A percentile compares a stretch with the other conserved stretches of the same genome.
These are phyloP conservation scores for Keqinozyma sinolaborantium DNA, from an alignment of 1,139 yeast species.

Conservation along the genomic window DNA sequence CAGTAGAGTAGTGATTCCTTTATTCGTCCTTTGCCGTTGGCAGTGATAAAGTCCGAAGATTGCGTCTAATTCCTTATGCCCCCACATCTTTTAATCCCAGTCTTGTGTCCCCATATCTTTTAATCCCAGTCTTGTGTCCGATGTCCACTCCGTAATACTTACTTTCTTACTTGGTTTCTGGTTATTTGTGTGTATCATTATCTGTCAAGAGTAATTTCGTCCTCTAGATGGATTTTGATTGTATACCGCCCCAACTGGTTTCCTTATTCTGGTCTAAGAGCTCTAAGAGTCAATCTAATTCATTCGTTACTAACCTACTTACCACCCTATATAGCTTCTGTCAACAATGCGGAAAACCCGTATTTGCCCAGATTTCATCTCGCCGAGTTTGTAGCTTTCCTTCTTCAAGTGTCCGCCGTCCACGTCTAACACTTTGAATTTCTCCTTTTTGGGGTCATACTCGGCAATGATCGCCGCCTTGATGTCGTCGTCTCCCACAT, in stretches of 20 bases:
- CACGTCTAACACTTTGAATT: constrained; percentile 70
- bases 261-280: constrained; percentile 11
- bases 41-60: too few relatives aligned
- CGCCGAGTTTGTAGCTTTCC: constrained; percentile 64
- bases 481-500: constrained; percentile 39
- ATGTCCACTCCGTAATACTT: not conserved
- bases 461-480: constrained; percentile 50
- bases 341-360: constrained; percentile 59
- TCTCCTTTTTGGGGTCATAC: constrained; percentile 72
- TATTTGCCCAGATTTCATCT: constrained; percentile 75
- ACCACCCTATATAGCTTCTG: constrained; percentile 11
- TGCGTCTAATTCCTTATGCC: too few relatives aligned
- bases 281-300: not conserved
- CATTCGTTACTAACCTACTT: constrained; percentile 1
- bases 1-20: not conserved
- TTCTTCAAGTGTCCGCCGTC: constrained; percentile 54
- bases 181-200: not conserved
- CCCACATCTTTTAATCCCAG: not conserved
- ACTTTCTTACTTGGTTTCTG: too few relatives aligned
- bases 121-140: not conserved
- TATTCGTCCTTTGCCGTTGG: too few relatives aligned
- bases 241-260: constrained; percentile 4
- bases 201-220: constrained; percentile 1
- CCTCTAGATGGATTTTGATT: not conserved
- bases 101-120: not conserved